phyloP scores from a whole-genome alignment of 1,284 basidiomycete species.

The Vanrija sp. region DNA sequence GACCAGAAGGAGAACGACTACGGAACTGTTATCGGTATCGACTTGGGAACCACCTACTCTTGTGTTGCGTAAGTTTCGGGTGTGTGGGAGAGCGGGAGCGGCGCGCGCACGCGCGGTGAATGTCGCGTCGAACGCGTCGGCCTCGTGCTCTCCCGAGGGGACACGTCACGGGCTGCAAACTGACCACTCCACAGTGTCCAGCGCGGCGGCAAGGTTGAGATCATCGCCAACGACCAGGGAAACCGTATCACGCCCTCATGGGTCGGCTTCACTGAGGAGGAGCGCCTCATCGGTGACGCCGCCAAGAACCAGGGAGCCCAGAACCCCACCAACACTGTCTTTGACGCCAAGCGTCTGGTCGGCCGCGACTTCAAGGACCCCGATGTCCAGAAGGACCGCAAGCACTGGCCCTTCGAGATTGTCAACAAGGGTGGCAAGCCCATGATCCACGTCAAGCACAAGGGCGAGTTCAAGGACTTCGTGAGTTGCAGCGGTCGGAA shows the following conservation, averaged over 20 bases:
- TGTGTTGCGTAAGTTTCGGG: constrained; percentile 53
- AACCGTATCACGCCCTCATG: constrained; percentile 95
- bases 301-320: constrained; percentile 79
- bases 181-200: constrained; percentile 63
- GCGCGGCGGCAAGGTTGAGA: constrained; percentile 87
- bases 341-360: constrained; percentile 96
- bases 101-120: no score
- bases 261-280: constrained; percentile 86
- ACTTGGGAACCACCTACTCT: constrained; percentile 56
- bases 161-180: no score
- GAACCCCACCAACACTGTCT: constrained; percentile 92
- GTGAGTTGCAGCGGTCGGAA: no score
- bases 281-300: constrained; percentile 80
- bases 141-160: no score
- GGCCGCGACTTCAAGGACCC: constrained; percentile 55
- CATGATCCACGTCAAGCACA: constrained; percentile 76
- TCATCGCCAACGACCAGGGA: constrained; percentile 96
- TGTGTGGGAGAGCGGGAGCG: not conserved
- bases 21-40: constrained; percentile 87
- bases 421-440: constrained; percentile 80
- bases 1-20: constrained; percentile 58
- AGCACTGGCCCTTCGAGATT: constrained; percentile 71
- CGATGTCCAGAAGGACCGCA: constrained; percentile 76
- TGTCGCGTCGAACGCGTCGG: no score
- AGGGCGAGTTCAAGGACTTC: constrained; percentile 79